Evolutionary conservation across 768 basidiomycete genomes (phyloP).

Genomic region (Russula sp.): DNA sequence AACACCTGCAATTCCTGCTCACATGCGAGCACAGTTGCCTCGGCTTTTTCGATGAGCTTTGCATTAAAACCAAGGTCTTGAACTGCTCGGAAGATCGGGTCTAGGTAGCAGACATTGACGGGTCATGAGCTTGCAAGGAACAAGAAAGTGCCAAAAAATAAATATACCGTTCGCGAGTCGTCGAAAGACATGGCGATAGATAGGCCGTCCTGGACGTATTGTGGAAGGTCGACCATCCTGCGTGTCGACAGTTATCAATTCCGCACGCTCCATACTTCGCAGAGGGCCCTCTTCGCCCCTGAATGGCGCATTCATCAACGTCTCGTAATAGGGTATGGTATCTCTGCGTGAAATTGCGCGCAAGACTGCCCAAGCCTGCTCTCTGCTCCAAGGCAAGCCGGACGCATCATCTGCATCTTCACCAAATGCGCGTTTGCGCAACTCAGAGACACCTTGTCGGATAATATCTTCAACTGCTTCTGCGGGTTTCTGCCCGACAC

Average conservation of each 20-base stretch:
- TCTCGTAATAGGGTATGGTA: slow-evolving; percentile 78
- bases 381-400: slow-evolving; percentile 73
- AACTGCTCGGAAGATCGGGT: slow-evolving; percentile 71
- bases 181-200: slow-evolving; percentile 83
- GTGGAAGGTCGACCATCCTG: slow-evolving; percentile 76
- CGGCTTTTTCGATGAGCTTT: slow-evolving; percentile 52
- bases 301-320: slow-evolving; percentile 82
- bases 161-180: slow-evolving; percentile 69
- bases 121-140: slow-evolving; percentile 12
- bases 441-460: slow-evolving; percentile 68
- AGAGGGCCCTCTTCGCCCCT: slow-evolving; percentile 84
- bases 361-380: slow-evolving; percentile 85
- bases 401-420: slow-evolving; percentile 90
- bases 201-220: slow-evolving; percentile 88
- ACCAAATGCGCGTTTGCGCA: slow-evolving; percentile 90
- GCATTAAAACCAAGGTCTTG: slow-evolving; percentile 83
- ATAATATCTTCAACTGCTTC: slow-evolving; percentile 93
- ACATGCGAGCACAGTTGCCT: slow-evolving; percentile 62
- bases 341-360: slow-evolving; percentile 65
- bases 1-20: slow-evolving; percentile 75
- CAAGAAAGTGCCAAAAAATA: slow-evolving; percentile 2
- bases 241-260: slow-evolving; percentile 78
- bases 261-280: slow-evolving; percentile 83
- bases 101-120: slow-evolving; percentile 40
- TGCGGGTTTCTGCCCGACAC: slow-evolving; percentile 63